Base-by-base conservation (phyloP, 371 early-diverging fungal genomes). In the Lichtheimia ornata region DNA sequence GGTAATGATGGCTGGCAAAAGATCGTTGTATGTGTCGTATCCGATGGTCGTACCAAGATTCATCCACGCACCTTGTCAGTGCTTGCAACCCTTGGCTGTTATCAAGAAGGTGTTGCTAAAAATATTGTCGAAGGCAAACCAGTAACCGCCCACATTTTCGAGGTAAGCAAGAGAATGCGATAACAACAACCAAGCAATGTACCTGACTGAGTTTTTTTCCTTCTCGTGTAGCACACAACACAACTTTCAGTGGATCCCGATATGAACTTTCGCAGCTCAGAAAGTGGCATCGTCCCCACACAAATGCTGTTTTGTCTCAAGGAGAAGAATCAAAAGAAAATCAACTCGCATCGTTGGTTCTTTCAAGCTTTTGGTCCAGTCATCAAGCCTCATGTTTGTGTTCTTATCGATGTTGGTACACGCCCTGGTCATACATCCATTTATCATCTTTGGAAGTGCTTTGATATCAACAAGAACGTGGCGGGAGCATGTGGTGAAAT, bases 401-500 rank as follows among this genome's bases (percentile, higher is more conserved):
- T 97, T 13, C 82, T 97, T 17, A 82, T 97, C 53, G 97, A 97
- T 70, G 97, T 97, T 44, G 97, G 97, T 17, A 97, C 97, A 6
- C 88, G 91, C 58, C 97, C 97, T 9, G 86, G 90, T 25, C 81
- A 84, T 57, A 91, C 89, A 3, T 92, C 97, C 3, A 86, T 97
- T 50, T 97, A 96, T 78, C 94, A 94, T 67, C 77, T 97, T 58
- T 97, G 94, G 94, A 92, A 94, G 70, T 84, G 93, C 17, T 97
- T 97, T 62, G 95, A 94, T 73, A 81, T 91, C 63, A 88, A 95
- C 77, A 86, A 90, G 28, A 74, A 84, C 24, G 84, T 91, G 40
- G 97, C 89, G 40, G 97, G 97, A 25, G 97, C 97, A 15, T 97
- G 97, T 72, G 97, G 97, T 64, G 97, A 97, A 75, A 97, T 97